These are phyloP conservation scores for Tylopilus balloui DNA, from an alignment of 768 basidiomycete genomes.

Conservation along the genomic window DNA sequence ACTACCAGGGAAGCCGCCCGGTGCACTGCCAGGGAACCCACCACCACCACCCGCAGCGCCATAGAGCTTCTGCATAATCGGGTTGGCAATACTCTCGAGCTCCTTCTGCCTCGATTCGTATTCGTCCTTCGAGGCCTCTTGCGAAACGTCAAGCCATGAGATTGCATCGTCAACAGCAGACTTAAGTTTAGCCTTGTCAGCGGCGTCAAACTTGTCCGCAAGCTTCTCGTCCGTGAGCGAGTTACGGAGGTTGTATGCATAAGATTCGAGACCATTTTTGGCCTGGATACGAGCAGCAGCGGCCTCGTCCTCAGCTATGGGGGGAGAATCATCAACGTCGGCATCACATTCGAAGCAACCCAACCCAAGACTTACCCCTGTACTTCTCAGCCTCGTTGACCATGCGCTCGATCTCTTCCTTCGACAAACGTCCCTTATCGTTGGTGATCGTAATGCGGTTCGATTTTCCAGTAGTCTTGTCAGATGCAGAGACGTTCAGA, in stretches of 20 bases:
- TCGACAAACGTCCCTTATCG: slow-evolving; percentile 94
- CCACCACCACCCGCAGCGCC: slow-evolving; percentile 45
- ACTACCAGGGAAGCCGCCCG: slow-evolving; percentile 52
- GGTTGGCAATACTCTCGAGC: slow-evolving; percentile 78
- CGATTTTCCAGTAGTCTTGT: slow-evolving; percentile 97
- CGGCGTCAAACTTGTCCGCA: slow-evolving; percentile 79
- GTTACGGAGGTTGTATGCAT: slow-evolving; percentile 93
- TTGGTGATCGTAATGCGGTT: slow-evolving; percentile 92
- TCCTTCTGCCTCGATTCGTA: slow-evolving; percentile 93
- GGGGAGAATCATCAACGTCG: slow-evolving; percentile 9
- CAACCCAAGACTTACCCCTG: slow-evolving; percentile 48
- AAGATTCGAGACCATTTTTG: slow-evolving; percentile 94
- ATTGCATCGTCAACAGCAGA: slow-evolving; percentile 78
- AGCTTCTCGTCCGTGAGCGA: slow-evolving; percentile 83
- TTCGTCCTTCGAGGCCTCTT: slow-evolving; percentile 91
- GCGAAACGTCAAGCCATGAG: slow-evolving; percentile 78
- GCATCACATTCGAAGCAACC: background rate
- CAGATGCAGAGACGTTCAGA: slow-evolving; percentile 89
- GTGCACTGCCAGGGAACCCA: slow-evolving; percentile 56
- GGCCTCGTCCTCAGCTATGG: slow-evolving; percentile 75
- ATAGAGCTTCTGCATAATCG: slow-evolving; percentile 73
- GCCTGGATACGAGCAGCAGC: slow-evolving; percentile 76
- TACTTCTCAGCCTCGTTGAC: slow-evolving; percentile 91
- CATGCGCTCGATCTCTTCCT: slow-evolving; percentile 99
- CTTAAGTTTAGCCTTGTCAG: slow-evolving; percentile 83